Evolutionary conservation across 345 rosid species (phyloP), one percentile per base, ranked within the genome.

Genomic region (Triadica sebifera): DNA sequence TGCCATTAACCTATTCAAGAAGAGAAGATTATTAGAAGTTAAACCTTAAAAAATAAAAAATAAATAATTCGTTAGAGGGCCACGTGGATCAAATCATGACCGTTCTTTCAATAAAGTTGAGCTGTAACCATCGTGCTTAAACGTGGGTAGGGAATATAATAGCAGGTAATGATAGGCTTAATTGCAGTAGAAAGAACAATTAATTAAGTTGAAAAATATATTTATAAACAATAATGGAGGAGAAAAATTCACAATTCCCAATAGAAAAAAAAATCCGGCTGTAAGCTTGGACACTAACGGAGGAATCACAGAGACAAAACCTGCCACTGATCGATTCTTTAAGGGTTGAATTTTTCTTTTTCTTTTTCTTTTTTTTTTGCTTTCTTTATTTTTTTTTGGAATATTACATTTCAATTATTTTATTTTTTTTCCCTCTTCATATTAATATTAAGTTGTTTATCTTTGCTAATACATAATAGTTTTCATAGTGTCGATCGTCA

Each of bases 61-160:
- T 12, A 12, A 19, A 39, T 6, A 19, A 17, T 1, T 16, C 24
- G 43, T 50, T 46, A 17, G 10, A 43, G 62, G 8, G 73, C 84
- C 83, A 85, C 81, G 84, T 84, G 85, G 90, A 81, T 58, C 66
- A 75, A 81, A 86, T 86, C 83, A 69, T 7, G 70, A 59, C 89
- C 86, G 82, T 89, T 58, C 7, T 6, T 77, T 75, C 29, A 62
- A 43, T 45, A 19, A 25, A 64, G 85, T 72, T 84, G 87, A 87
- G 89, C 89, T 89, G 93, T 82, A 82, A 77, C 39, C 84, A 74
- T 89, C 90, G 82, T 87, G 93, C 89, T 67, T 69, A 76, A 89
- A 86, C 90, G 91, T 86, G 90, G 89, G 75, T 6, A 11, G 60
- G 77, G 81, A 85, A 86, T 85, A 84, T 6, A 43, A 43, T 76